Evolutionary conservation across 2,329 filamentous ascomycete species (phyloP), one percentile per base, ranked within the genome.

Genomic region (Neofusicoccum umdonicola): DNA sequence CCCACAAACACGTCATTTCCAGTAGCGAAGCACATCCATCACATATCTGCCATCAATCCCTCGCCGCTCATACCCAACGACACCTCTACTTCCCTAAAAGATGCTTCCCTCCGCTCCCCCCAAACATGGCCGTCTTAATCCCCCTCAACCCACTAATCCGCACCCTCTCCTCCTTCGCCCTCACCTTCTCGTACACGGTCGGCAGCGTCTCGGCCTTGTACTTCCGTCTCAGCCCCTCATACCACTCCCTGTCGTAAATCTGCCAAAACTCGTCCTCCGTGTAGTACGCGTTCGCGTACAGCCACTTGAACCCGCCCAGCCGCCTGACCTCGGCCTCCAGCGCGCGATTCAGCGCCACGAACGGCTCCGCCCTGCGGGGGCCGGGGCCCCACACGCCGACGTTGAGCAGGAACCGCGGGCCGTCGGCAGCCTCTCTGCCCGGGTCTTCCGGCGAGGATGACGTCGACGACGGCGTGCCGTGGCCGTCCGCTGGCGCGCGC

Each of bases 251-350:
- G 56, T 85, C 81, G 73, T 91, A 91, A 60, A 87, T 80, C 39
- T 78, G 71, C 88, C 88, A 91, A 77, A 91, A 92, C 72, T 90
- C 86, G 0, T 83, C 79, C 72, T 90, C 85, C n/a, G 85, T 83
- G 75, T 95, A 95, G 79, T 93, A 96, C 0, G 91, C 90, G 71
- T 94, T 90, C 2, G 92, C 91, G 76, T 96, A 96, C 12, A 96
- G 81, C 90, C 91, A 95, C 80, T 96, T 96, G 80, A 90, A 86
- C 2, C 92, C 92, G 52, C 88, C 88, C 0, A 95, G 83, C 68
- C 87, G 82, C 54, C 81, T 80, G 3, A 93, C 84, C 72, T 90
- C 89, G 19, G 80, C 78, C 78, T 96, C 92, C 19, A 96, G 82
- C 48, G 82, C 83, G 37, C 89, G 85, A 77, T 96, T 96, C 69